Evolutionary conservation across 2,329 filamentous ascomycete species (phyloP), one percentile per base, ranked within the genome.

Genomic region (Cyphellophora attinorum): DNA sequence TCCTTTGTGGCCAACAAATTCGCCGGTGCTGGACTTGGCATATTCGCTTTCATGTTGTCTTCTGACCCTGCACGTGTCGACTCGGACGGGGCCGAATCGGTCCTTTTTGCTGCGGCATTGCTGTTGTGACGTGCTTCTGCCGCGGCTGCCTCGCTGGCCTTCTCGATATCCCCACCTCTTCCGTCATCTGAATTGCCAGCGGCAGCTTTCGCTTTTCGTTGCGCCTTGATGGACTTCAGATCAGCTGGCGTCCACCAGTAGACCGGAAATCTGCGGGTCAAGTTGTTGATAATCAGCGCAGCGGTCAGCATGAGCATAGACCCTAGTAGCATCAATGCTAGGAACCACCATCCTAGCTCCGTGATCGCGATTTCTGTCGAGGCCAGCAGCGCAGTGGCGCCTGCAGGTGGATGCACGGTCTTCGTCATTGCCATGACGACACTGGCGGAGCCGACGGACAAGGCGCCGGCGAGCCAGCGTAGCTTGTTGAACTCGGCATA

Each of bases 331-430:
- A 84, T 65, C 5, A 83, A 59, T 0, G 76, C 72, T 5, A 85
- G 52, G 10, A 84, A 56, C 40, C 68, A 74, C 82, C 81, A 86
- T n/a, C 80, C 79, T 8, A 85, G 55, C 0, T 50, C 46, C 6
- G 67, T 61, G 1, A 76, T 60, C 2, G 63, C 59, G 2, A 67
- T 59, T 38, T 77, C 73, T 1, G 76, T 65, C 0, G 80, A 76
- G 1, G 79, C 79, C 16, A 86, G 59, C 2, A 88, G 58, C 0
- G 79, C 81, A 1, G 81, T 86, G 6, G 81, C 81, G 4, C 82
- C 81, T 0, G 79, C 81, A 0, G 81, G 82, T 0, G 81, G 81
- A 45, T 86, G 79, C 0, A 82, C 67, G 0, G 80, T 85, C 34
- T 78, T 79, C 2, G 80, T 85, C 14, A 84, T 48, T 1, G 67